A percentile compares a stretch with the other conserved stretches of the same genome.
phyloP scores from a whole-genome alignment of 768 basidiomycete genomes.

The Grammothele lineata region DNA sequence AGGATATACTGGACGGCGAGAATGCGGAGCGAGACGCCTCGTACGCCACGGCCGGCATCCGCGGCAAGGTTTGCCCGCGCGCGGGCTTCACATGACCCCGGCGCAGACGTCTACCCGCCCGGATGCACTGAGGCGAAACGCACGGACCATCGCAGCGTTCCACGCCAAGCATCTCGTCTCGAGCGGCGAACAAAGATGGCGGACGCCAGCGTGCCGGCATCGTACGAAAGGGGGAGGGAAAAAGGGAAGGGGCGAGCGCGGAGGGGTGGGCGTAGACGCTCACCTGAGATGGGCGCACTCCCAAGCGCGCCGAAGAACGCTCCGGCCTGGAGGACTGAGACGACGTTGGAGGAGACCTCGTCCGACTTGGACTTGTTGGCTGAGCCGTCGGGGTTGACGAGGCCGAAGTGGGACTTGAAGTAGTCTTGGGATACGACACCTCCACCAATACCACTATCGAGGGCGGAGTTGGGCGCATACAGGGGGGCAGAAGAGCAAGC shows the following conservation, averaged over 20 bases:
- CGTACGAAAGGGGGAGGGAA: background rate
- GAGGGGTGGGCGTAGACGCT: constrained; percentile 5
- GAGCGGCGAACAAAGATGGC: too few relatives aligned
- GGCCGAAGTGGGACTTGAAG: constrained; percentile 59
- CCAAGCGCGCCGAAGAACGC: constrained; percentile 83
- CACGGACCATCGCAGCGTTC: too few relatives aligned
- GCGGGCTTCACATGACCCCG: too few relatives aligned
- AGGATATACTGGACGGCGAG: too few relatives aligned
- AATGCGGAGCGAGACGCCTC: too few relatives aligned
- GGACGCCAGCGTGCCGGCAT: too few relatives aligned
- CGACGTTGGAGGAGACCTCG: constrained; percentile 72
- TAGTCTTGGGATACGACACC: constrained; percentile 60
- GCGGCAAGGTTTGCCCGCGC: too few relatives aligned
- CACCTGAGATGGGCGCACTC: constrained; percentile 68
- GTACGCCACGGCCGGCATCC: too few relatives aligned
- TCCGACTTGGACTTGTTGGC: constrained; percentile 36
- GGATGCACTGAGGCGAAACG: too few relatives aligned
- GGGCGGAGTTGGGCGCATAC: background rate
- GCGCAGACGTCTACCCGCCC: too few relatives aligned
- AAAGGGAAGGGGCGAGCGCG: background rate
- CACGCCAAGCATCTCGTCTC: too few relatives aligned
- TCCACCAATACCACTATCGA: constrained; percentile 48
- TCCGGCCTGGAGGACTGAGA: constrained; percentile 84
- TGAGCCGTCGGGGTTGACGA: constrained; percentile 39
- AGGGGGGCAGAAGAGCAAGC: background rate